Percentiles rank a stretch among this genome's conserved stretches.
Conservation (phyloP, 2,329 filamentous ascomycete species). For the Hymenoscyphus fructigenus region DNA sequence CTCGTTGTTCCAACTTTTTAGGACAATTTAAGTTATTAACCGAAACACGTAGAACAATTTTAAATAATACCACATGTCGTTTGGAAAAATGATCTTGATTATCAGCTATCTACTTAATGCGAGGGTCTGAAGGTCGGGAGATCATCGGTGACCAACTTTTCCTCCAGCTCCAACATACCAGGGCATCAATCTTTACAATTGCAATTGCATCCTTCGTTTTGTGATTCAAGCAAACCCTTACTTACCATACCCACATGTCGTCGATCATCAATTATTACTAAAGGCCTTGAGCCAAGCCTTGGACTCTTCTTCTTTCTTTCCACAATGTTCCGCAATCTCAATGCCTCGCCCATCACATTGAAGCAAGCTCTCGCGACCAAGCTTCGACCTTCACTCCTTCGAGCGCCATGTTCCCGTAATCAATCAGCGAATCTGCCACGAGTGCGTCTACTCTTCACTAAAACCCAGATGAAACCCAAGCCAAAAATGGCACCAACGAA, state of each 20-base stretch:
- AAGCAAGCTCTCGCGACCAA: not conserved
- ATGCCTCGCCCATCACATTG: not conserved
- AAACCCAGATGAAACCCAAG: constrained; percentile 18
- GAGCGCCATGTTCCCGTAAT: not conserved
- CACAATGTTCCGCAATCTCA: not conserved
- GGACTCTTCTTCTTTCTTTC: not conserved
- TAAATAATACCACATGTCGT: too few relatives aligned
- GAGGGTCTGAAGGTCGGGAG: not conserved
- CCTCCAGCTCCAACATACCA: not conserved
- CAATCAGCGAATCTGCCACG: not conserved
- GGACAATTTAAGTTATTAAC: too few relatives aligned
- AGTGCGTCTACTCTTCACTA: not conserved
- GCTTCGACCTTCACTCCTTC: constrained; percentile 2
- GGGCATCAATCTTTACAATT: not conserved
- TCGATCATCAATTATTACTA: not conserved
- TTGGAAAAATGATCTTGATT: too few relatives aligned
- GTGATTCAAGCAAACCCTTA: not conserved
- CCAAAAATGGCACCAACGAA: constrained; percentile 25
- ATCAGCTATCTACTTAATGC: too few relatives aligned
- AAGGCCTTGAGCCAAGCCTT: not conserved
- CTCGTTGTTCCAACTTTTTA: too few relatives aligned
- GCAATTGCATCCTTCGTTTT: not conserved
- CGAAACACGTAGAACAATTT: too few relatives aligned
- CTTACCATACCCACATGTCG: not conserved
- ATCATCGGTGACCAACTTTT: not conserved